Evolutionary conservation across 257 asterid genomes (phyloP).

Genomic region (Rauvolfia tetraphylla): DNA sequence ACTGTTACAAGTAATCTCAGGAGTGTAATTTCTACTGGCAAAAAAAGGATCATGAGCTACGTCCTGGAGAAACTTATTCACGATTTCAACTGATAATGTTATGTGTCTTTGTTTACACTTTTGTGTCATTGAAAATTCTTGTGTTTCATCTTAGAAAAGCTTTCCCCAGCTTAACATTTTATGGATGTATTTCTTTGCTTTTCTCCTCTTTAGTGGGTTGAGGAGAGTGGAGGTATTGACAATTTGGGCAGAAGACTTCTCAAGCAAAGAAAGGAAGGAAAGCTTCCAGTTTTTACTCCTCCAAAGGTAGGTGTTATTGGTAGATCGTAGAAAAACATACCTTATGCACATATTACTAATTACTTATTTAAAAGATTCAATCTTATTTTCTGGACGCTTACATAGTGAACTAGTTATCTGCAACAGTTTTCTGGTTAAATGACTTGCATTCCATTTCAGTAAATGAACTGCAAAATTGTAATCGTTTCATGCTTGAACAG

Average conservation of each 20-base stretch:
- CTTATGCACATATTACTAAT: neutral
- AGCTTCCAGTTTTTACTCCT: slow-evolving; percentile 73
- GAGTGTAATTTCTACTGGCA: neutral
- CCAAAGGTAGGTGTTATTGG: slow-evolving; percentile 54
- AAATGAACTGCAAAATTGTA: slow-evolving; percentile 4
- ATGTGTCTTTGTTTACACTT: neutral
- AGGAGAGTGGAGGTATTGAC: slow-evolving; percentile 76
- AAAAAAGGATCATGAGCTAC: neutral
- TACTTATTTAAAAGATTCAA: neutral
- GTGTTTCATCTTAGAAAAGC: neutral
- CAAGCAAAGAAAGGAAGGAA: slow-evolving; percentile 59
- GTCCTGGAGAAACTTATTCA: neutral
- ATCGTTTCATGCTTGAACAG: slow-evolving; percentile 34
- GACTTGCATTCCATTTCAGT: neutral
- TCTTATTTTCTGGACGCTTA: neutral
- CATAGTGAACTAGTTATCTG: neutral
- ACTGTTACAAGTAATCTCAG: neutral
- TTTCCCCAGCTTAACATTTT: slow-evolving; percentile 2
- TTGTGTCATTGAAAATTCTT: neutral
- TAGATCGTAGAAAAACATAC: neutral
- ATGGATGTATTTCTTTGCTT: neutral
- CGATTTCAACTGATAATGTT: neutral
- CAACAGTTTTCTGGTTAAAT: neutral
- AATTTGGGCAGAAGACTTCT: slow-evolving; percentile 64
- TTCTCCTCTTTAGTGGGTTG: slow-evolving; percentile 56